Base-by-base conservation (phyloP, 345 rosid species). In the Turritis glabra region DNA sequence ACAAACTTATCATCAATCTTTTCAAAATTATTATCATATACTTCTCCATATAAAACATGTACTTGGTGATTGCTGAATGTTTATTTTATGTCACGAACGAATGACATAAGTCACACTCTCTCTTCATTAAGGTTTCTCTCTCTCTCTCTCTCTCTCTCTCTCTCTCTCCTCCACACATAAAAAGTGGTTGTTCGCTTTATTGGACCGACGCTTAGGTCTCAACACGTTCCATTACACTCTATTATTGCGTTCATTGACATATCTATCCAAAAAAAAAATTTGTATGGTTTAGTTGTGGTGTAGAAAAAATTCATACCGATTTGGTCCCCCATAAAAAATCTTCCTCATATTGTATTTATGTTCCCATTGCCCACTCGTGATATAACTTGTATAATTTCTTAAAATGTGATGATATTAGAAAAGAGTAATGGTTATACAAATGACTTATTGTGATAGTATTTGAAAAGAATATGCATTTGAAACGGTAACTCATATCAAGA, bases 131-230 rank as follows among this genome's bases (percentile, higher is more conserved):
- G 72, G 61, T 67, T 67, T 50, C n/a, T 30, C 2, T 23, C 35
- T 23, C 14, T 33, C 30, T 51, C 11, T 15, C n/a, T 32, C 27
- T 29, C 29, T 40, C 35, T 2, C 18, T 32, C 27, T 29, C 29
- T 32, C 27, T 29, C 29, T 40, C 35, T 2, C 18, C 2, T 53
- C 51, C 62, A 68, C 53, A 40, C 19, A 52, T 11, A 17, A 40
- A 43, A 68, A 38, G 18, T 68, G 63, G 73, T 68, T 8, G 73
- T 68, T 68, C 52, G 53, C 38, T 40, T 67, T 18, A 55, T 43
- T n/a, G 43, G 72, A 67, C 72, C 50, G 50, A 52, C 50, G 48
- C 23, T 35, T 52, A 35, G 43, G 35, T 10, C 59, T 48, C 60
- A 51, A 41, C 63, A 68, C 38, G 62, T 68, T 68, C 37, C 21